Evolutionary conservation across 257 asterid genomes (phyloP).

Genomic region (Petunia secreta): DNA sequence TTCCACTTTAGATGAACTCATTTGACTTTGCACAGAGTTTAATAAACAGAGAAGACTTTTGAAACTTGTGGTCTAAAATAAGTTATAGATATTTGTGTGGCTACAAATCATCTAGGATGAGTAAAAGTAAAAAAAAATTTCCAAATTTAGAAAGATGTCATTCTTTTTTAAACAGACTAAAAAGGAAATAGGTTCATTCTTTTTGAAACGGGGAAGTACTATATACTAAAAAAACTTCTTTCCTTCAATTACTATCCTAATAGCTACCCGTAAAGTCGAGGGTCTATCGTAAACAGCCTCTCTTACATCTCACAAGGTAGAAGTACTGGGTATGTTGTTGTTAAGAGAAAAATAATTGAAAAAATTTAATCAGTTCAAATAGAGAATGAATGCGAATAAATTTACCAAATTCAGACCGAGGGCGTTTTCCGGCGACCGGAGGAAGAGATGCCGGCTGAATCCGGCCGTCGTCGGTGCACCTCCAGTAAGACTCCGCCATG

Average conservation of each 20-base stretch:
- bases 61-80: too few species aligned
- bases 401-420: conserved; percentile 72
- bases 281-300: background rate
- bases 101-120: too few species aligned
- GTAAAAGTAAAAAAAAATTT: too few species aligned
- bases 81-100: too few species aligned
- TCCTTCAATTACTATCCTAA: conserved; percentile 7
- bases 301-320: background rate
- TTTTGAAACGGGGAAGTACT: too few species aligned
- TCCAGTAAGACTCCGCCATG: conserved; percentile 85
- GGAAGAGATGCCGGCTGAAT: conserved; percentile 47
- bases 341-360: conserved; percentile 15
- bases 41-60: too few species aligned
- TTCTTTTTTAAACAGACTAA: too few species aligned
- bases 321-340: background rate
- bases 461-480: conserved; percentile 59
- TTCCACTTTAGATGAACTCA: too few species aligned
- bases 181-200: too few species aligned
- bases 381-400: background rate
- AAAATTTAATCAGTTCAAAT: background rate
- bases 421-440: conserved; percentile 60
- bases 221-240: background rate
- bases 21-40: too few species aligned
- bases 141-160: too few species aligned
- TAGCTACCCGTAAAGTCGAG: background rate